These are phyloP conservation scores for Leccinellum rugosiceps DNA, from an alignment of 768 basidiomycete genomes.

Conservation along the genomic window DNA sequence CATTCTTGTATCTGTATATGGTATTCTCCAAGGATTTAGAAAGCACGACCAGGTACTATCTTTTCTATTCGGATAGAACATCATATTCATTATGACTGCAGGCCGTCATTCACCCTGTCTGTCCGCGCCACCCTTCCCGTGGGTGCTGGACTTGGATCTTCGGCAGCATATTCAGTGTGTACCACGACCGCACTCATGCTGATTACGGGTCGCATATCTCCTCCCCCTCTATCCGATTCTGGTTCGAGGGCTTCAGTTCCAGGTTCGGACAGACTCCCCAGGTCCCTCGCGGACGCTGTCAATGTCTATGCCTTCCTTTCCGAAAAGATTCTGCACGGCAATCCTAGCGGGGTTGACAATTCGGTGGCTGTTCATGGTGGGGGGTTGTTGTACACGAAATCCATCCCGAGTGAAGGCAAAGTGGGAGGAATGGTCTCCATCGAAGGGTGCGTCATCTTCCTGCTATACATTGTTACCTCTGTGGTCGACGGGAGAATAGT, in stretches of 20 bases:
- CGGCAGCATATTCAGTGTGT: slow-evolving; percentile 92
- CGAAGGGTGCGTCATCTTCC: slow-evolving; percentile 60
- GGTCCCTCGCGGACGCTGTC: slow-evolving; percentile 67
- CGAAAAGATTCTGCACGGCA: slow-evolving; percentile 96
- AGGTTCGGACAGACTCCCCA: slow-evolving; percentile 56
- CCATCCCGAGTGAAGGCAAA: slow-evolving; percentile 53
- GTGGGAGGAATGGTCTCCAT: slow-evolving; percentile 82
- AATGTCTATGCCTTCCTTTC: slow-evolving; percentile 93
- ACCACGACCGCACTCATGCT: slow-evolving; percentile 77
- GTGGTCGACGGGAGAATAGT: background rate
- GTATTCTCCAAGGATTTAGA: slow-evolving; percentile 46
- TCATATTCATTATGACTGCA: slow-evolving; percentile 26
- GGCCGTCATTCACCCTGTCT: slow-evolving; percentile 75
- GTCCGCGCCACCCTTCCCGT: slow-evolving; percentile 89
- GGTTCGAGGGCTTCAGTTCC: slow-evolving; percentile 27
- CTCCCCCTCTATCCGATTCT: slow-evolving; percentile 39
- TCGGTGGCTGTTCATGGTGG: slow-evolving; percentile 91
- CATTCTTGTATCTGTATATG: slow-evolving; percentile 96
- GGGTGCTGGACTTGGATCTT: slow-evolving; percentile 94
- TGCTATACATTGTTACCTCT: background rate
- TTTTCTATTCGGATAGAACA: slow-evolving; percentile 15
- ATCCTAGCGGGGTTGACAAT: slow-evolving; percentile 97
- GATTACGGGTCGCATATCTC: slow-evolving; percentile 62
- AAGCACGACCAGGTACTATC: slow-evolving; percentile 52
- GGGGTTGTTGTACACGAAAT: slow-evolving; percentile 83